Conservation (phyloP, 129 eudicot species). For the Helianthus annuus region DNA sequence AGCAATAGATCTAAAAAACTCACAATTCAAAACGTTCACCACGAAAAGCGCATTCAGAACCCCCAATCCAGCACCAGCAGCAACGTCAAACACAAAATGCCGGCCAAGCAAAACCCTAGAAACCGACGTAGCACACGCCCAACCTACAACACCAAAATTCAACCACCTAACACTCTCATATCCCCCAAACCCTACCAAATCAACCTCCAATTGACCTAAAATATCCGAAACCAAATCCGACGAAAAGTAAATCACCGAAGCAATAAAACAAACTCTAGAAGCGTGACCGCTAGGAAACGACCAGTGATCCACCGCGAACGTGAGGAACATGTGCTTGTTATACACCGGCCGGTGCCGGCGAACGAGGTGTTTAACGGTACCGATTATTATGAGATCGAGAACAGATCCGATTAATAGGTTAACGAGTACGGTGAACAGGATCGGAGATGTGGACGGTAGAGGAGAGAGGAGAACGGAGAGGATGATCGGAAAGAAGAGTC, state of each 20-base stretch:
- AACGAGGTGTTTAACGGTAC: constrained; percentile 58
- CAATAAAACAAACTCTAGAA: constrained; percentile 64
- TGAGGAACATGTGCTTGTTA: constrained; percentile 59
- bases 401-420: constrained; percentile 54
- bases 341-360: constrained; percentile 77
- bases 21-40: constrained; percentile 46
- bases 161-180: constrained; percentile 19
- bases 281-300: constrained; percentile 93
- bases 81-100: constrained; percentile 78
- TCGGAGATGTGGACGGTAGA: constrained; percentile 13
- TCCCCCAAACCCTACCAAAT: constrained; percentile 14
- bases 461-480: constrained; percentile 51
- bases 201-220: constrained; percentile 33
- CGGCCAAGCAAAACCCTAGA: constrained; percentile 85
- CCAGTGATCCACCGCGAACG: constrained; percentile 72
- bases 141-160: constrained; percentile 31
- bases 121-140: constrained; percentile 68
- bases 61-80: constrained; percentile 57
- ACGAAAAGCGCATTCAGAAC: constrained; percentile 59
- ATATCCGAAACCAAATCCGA: constrained; percentile 12
- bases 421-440: constrained; percentile 35
- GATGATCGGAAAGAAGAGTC: constrained; percentile 80
- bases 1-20: constrained; percentile 31
- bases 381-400: constrained; percentile 56
- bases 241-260: constrained; percentile 41